Conservation (phyloP, 2,329 filamentous ascomycete genomes). For the Pestalotiopsis sp. region DNA sequence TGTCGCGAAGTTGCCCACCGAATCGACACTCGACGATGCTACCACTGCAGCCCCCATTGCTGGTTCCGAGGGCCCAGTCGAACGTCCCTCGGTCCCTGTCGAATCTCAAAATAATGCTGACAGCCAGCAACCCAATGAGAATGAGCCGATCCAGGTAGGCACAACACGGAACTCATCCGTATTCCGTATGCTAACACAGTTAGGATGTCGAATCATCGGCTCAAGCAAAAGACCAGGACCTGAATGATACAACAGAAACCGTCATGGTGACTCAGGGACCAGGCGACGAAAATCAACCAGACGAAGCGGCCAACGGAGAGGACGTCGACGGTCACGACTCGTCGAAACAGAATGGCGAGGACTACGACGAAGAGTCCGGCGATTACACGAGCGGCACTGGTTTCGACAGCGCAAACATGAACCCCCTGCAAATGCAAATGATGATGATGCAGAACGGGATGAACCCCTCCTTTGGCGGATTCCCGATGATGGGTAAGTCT, state of each 20-base stretch:
- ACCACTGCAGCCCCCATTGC: conserved; percentile 4
- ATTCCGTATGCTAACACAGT: not conserved
- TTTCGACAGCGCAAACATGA: conserved; percentile 66
- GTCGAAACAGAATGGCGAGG: conserved; percentile 29
- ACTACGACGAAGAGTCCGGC: conserved; percentile 35
- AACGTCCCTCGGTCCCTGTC: not conserved
- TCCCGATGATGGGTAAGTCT: conserved; percentile 84
- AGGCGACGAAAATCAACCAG: conserved; percentile 19
- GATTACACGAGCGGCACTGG: conserved; percentile 59
- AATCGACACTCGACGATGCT: conserved; percentile 19
- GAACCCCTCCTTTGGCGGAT: conserved; percentile 55
- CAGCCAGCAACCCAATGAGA: not conserved
- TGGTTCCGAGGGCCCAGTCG: not conserved
- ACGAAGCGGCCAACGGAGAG: conserved; percentile 27
- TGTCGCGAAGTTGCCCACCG: conserved; percentile 26
- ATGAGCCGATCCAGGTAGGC: not conserved
- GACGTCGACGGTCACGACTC: conserved; percentile 27
- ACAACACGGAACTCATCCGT: not conserved
- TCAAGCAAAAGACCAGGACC: conserved; percentile 9
- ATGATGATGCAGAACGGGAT: conserved; percentile 74
- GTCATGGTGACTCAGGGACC: conserved; percentile 22
- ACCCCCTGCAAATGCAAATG: conserved; percentile 74
- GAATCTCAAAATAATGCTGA: not conserved
- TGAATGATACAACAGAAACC: conserved; percentile 15
- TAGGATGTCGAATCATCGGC: not conserved